phyloP scores from a whole-genome alignment of 2,329 filamentous ascomycete genomes.

The Chrysoporthe austroafricana region DNA sequence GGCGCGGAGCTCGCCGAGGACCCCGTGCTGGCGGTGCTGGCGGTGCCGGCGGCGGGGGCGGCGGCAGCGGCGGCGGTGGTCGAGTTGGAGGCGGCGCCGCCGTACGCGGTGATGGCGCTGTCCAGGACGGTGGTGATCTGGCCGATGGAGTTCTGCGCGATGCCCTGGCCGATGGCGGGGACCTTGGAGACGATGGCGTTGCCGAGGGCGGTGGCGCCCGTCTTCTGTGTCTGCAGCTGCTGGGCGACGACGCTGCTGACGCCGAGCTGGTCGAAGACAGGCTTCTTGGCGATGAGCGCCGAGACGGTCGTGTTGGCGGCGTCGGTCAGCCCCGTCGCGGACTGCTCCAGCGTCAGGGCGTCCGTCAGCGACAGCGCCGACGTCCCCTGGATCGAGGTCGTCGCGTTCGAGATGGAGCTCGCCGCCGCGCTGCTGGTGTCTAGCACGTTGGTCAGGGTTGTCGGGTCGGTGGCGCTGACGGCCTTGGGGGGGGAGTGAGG shows the following conservation, averaged over 20 bases:
- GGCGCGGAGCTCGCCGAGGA: neutral
- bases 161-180: constrained; percentile 35
- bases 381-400: constrained; percentile 36
- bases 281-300: constrained; percentile 34
- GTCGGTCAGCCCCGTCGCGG: constrained; percentile 31
- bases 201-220: constrained; percentile 39
- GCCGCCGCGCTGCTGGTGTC: constrained; percentile 29
- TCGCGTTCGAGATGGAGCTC: constrained; percentile 30
- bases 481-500: neutral
- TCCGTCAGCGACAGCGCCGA: constrained; percentile 33
- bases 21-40: neutral
- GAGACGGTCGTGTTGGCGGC: constrained; percentile 33
- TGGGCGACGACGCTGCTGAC: constrained; percentile 33
- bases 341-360: constrained; percentile 29
- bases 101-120: constrained; percentile 32
- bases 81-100: constrained; percentile 5
- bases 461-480: constrained; percentile 23
- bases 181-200: constrained; percentile 36
- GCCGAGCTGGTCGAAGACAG: constrained; percentile 35
- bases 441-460: constrained; percentile 57
- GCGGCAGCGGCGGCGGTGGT: neutral
- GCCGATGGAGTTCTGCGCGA: constrained; percentile 35
- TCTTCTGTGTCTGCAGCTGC: constrained; percentile 35
- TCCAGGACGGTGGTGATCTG: constrained; percentile 33
- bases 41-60: neutral